Base-by-base conservation (phyloP, 495 filamentous ascomycete species). In the Penicillium odoratum region DNA sequence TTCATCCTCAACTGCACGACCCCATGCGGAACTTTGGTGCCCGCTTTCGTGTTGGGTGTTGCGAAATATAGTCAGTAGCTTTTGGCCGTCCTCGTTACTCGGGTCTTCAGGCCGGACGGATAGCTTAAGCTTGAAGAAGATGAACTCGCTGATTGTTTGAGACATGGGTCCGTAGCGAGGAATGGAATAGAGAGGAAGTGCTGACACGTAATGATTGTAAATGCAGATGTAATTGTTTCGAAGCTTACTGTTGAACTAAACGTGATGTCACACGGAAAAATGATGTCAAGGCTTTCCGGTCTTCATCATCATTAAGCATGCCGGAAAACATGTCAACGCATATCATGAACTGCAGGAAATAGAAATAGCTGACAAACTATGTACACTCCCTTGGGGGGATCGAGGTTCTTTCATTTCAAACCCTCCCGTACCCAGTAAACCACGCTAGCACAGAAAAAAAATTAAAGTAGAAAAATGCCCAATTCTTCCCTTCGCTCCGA, bases 61-160 rank as follows among this genome's bases (percentile, higher is more conserved):
- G 43, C 59, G 53, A 51, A 78, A 71, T 26, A 70, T 43, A 5
- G 57, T 52, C 15, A 75, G 57, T 7, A 78, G 64, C 6, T 57
- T 55, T 10, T 57, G 29, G 40, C 76, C 76, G 44, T 73, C 66
- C 29, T 65, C 63, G 56, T 60, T 78, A 25, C 53, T 55, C 18
- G 69, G 70, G 31, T 77, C 70, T 59, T 78, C 76, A 9, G 75
- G 76, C 56, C 69, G 70, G n/a, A 79, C 69, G 18, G 69, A 63
- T 28, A 65, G 56, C 56, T 73, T 75, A 42, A 74, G 50, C 18
- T 68, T 70, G 69, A 78, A 75, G 52, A 66, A 73, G 57, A 77
- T 68, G 60, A 79, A 69, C 55, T 79, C 68, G 46, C 59, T 70
- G 62, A 72, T 63, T 18, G 51, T 57, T 33, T 63, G 51, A 48